Evolutionary conservation across 1,284 basidiomycete genomes (phyloP).

Genomic region (Entoloma clypeatum): DNA sequence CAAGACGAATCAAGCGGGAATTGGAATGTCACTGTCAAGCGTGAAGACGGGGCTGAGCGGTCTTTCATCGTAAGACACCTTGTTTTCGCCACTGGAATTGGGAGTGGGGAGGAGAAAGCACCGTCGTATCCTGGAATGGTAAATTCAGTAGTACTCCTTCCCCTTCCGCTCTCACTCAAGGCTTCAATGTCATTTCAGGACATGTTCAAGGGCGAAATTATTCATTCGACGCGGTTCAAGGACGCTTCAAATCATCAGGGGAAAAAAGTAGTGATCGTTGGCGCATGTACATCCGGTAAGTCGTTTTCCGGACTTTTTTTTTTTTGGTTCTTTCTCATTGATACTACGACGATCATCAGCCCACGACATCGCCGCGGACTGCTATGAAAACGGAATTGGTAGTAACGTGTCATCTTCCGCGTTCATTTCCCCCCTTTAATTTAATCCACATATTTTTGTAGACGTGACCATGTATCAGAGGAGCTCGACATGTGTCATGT

Average conservation of each 20-base stretch:
- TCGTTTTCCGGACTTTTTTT: not conserved
- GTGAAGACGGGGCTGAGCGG: slow-evolving; percentile 38
- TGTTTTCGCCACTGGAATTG: slow-evolving; percentile 57
- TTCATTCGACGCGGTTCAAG: slow-evolving; percentile 54
- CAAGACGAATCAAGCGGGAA: slow-evolving; percentile 43
- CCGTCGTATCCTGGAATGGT: slow-evolving; percentile 37
- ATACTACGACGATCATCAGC: slow-evolving; percentile 9
- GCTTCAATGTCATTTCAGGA: slow-evolving; percentile 29
- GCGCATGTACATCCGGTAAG: slow-evolving; percentile 56
- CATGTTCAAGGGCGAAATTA: slow-evolving; percentile 48
- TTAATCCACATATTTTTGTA: slow-evolving; percentile 15
- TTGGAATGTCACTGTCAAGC: slow-evolving; percentile 53
- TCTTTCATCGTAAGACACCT: slow-evolving; percentile 53
- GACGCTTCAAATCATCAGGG: slow-evolving; percentile 46
- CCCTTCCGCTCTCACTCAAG: not conserved
- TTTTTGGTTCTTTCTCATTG: no score
- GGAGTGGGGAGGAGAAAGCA: slow-evolving; percentile 43
- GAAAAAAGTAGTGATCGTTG: slow-evolving; percentile 60
- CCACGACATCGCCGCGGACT: slow-evolving; percentile 28
- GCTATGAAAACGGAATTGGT: slow-evolving; percentile 23
- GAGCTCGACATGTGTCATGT: slow-evolving; percentile 57
- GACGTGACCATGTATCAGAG: slow-evolving; percentile 65
- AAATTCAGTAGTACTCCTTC: slow-evolving; percentile 18
- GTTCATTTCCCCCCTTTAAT: not conserved
- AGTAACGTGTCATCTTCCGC: slow-evolving; percentile 12